phyloP scores from a whole-genome alignment of 73 alveolate species.

The Tetrahymena malaccensis region DNA sequence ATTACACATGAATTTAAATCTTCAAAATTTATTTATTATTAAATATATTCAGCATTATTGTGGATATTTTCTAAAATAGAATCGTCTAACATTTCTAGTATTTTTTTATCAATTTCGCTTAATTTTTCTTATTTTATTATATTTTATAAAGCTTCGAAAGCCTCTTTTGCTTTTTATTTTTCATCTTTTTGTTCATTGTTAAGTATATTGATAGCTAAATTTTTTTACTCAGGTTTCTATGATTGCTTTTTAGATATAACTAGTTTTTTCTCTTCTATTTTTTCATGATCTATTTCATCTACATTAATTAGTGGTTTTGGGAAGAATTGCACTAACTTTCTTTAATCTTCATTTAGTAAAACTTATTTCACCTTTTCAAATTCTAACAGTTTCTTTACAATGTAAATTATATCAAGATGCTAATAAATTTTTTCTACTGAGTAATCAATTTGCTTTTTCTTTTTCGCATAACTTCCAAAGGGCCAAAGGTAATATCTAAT shows the following conservation, averaged over 20 bases:
- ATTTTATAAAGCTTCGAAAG: not conserved
- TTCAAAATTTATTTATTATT: not conserved
- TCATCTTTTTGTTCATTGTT: not conserved
- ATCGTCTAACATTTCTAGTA: not conserved
- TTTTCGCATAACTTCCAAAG: not conserved
- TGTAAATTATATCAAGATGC: not conserved
- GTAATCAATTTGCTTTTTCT: not conserved
- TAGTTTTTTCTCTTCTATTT: not conserved
- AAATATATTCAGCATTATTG: not conserved
- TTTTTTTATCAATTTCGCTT: not conserved
- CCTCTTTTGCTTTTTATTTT: not conserved
- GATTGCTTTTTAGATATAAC: not conserved
- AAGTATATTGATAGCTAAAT: not conserved
- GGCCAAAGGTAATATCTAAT: not conserved
- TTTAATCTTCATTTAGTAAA: not conserved
- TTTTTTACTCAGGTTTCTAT: not conserved
- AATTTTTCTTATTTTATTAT: not conserved
- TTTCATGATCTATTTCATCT: not conserved
- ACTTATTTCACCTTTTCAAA: not conserved
- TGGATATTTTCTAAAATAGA: not conserved
- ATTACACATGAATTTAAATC: not conserved
- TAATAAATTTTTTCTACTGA: not conserved
- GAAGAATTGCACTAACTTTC: not conserved
- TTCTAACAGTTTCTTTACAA: not conserved
- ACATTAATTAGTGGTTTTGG: not conserved